These are phyloP conservation scores for Mycena rosella DNA, from an alignment of 768 basidiomycete species.

Conservation along the genomic window DNA sequence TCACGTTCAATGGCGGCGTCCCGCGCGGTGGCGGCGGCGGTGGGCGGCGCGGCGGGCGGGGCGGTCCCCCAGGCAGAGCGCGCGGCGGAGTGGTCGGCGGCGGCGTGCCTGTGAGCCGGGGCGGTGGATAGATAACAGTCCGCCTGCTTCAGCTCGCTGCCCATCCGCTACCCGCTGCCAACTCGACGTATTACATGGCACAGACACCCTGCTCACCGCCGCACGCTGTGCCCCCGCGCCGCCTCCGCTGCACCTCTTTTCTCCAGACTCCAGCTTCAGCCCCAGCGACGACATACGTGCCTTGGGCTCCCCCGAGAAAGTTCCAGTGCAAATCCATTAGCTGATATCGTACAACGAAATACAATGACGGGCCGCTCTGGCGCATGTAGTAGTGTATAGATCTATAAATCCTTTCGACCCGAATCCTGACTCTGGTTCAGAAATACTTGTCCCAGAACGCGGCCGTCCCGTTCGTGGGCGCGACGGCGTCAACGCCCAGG, in stretches of 20 bases:
- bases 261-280: neutral
- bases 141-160: neutral
- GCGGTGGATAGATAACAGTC: constrained; percentile 10
- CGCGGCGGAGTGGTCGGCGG: constrained; percentile 28
- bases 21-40: constrained; percentile 9
- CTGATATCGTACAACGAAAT: constrained; percentile 23
- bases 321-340: constrained; percentile 14
- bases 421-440: constrained; percentile 40
- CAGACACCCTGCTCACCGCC: constrained; percentile 21
- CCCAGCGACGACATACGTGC: constrained; percentile 15
- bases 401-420: constrained; percentile 1
- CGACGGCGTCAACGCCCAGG: constrained; percentile 70
- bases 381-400: constrained; percentile 15
- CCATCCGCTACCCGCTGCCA: constrained; percentile 5
- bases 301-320: neutral
- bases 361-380: constrained; percentile 20
- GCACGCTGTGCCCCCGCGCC: neutral
- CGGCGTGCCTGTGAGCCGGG: constrained; percentile 24
- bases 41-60: constrained; percentile 10
- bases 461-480: constrained; percentile 79
- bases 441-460: constrained; percentile 91
- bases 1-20: constrained; percentile 9
- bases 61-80: constrained; percentile 11
- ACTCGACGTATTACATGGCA: constrained; percentile 14
- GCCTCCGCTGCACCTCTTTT: constrained; percentile 7